phyloP scores from a whole-genome alignment of 2,329 filamentous ascomycete genomes.

The Pezicula carpinea region DNA sequence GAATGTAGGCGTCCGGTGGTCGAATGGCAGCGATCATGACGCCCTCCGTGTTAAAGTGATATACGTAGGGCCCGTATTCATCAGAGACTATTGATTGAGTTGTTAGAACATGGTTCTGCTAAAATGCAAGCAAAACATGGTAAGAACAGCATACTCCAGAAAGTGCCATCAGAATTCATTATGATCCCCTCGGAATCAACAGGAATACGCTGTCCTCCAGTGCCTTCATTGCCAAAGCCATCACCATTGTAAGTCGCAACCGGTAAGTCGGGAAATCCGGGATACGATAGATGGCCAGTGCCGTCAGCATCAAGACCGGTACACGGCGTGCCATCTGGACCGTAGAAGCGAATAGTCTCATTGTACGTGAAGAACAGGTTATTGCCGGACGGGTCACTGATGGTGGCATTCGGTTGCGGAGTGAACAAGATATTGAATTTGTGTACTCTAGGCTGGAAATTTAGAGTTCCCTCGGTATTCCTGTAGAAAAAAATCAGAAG shows the following conservation, averaged over 20 bases:
- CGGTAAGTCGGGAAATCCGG: conserved; percentile 58
- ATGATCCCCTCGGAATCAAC: conserved; percentile 65
- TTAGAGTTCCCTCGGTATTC: conserved; percentile 68
- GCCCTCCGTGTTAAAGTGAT: conserved; percentile 56
- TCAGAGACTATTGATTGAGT: conserved; percentile 38
- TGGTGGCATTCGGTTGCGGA: conserved; percentile 45
- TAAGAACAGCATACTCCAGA: conserved; percentile 50
- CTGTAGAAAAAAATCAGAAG: conserved; percentile 20
- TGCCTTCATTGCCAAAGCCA: conserved; percentile 58
- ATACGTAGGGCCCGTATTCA: conserved; percentile 68
- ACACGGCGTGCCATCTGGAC: conserved; percentile 54
- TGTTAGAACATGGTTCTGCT: too few species aligned
- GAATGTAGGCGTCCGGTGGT: conserved; percentile 60
- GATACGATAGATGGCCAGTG: conserved; percentile 46
- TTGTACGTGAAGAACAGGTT: conserved; percentile 60
- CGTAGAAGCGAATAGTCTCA: conserved; percentile 60
- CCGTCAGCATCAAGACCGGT: conserved; percentile 61
- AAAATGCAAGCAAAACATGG: background rate
- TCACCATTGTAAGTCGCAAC: conserved; percentile 60
- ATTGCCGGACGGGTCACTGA: conserved; percentile 46
- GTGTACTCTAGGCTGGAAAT: conserved; percentile 64
- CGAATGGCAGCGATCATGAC: conserved; percentile 59
- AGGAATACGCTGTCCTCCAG: conserved; percentile 53
- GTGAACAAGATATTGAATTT: conserved; percentile 59
- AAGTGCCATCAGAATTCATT: conserved; percentile 52